These are phyloP conservation scores for Cyclotella baltica DNA, from an alignment of 108 stramenopile genomes.

Conservation along the genomic window DNA sequence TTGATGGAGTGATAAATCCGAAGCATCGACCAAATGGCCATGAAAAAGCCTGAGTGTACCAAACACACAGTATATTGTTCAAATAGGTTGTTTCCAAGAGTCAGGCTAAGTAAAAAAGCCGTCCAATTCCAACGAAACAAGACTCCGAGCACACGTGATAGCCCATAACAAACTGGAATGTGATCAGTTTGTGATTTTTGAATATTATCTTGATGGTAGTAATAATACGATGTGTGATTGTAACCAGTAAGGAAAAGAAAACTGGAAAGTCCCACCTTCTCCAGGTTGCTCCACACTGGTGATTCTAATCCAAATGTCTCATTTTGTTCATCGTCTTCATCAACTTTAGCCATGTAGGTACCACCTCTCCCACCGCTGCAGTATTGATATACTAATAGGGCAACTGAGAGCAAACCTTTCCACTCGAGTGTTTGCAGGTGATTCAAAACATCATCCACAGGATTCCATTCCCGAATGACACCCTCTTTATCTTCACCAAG, in stretches of 20 bases:
- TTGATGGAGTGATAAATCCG: slow-evolving; percentile 50
- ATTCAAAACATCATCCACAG: slow-evolving; percentile 64
- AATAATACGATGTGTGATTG: slow-evolving; percentile 83
- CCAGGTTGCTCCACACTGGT: slow-evolving; percentile 76
- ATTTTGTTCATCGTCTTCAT: not conserved
- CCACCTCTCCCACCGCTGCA: slow-evolving; percentile 50
- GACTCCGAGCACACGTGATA: slow-evolving; percentile 79
- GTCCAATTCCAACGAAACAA: slow-evolving; percentile 83
- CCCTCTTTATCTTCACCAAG: not conserved
- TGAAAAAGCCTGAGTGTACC: slow-evolving; percentile 81
- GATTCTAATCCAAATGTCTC: slow-evolving; percentile 60
- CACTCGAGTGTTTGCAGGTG: slow-evolving; percentile 88
- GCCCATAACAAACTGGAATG: slow-evolving; percentile 52
- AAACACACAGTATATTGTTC: slow-evolving; percentile 85
- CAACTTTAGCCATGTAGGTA: slow-evolving; percentile 1
- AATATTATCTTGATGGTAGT: slow-evolving; percentile 35
- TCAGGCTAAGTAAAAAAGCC: slow-evolving; percentile 71
- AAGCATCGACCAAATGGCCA: slow-evolving; percentile 77
- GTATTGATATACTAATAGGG: slow-evolving; percentile 83
- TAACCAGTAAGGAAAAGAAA: slow-evolving; percentile 91
- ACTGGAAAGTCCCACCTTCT: slow-evolving; percentile 75
- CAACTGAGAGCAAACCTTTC: slow-evolving; percentile 83
- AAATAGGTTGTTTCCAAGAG: slow-evolving; percentile 50
- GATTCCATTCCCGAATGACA: slow-evolving; percentile 4
- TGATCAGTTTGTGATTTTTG: slow-evolving; percentile 13